A percentile compares a stretch with the other conserved stretches of the same genome.
Evolutionary conservation across 2,329 filamentous ascomycete genomes (phyloP).

Genomic region (Colletotrichum tamarilloi): DNA sequence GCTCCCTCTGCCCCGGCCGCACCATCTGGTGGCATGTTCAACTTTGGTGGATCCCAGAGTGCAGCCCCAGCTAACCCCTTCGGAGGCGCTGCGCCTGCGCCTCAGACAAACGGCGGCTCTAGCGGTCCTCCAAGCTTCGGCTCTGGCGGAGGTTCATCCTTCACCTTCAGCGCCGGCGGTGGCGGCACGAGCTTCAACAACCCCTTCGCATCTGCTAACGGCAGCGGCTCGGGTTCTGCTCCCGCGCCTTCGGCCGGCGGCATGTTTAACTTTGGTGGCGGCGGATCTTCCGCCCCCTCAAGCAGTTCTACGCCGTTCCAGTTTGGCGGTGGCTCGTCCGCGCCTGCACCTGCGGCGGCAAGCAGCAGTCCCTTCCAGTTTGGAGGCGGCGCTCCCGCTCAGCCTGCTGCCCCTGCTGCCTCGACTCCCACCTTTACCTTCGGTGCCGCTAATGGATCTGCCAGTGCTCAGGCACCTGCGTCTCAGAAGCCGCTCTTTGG

Average conservation of each 20-base stretch:
- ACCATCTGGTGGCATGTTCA: conserved; percentile 46
- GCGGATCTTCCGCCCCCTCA: conserved; percentile 36
- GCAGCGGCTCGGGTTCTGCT: conserved; percentile 39
- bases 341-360: conserved; percentile 30
- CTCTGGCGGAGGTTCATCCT: conserved; percentile 37
- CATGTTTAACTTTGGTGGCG: conserved; percentile 53
- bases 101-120: conserved; percentile 25
- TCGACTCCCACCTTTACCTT: conserved; percentile 40
- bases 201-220: conserved; percentile 48
- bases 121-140: conserved; percentile 45
- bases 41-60: conserved; percentile 49
- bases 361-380: conserved; percentile 37
- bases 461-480: conserved; percentile 19
- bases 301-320: conserved; percentile 47
- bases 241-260: conserved; percentile 41
- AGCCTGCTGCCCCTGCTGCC: conserved; percentile 23
- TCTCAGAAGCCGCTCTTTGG: conserved; percentile 28
- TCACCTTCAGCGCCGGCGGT: conserved; percentile 39
- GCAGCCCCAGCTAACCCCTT: conserved; percentile 35
- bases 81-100: conserved; percentile 21
- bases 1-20: conserved; percentile 40
- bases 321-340: conserved; percentile 47
- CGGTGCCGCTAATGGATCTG: conserved; percentile 14
- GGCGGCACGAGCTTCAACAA: conserved; percentile 50
- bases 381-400: conserved; percentile 19